phyloP scores from a whole-genome alignment of 2,329 filamentous ascomycete genomes.

The Pseudocercospora vitis region DNA sequence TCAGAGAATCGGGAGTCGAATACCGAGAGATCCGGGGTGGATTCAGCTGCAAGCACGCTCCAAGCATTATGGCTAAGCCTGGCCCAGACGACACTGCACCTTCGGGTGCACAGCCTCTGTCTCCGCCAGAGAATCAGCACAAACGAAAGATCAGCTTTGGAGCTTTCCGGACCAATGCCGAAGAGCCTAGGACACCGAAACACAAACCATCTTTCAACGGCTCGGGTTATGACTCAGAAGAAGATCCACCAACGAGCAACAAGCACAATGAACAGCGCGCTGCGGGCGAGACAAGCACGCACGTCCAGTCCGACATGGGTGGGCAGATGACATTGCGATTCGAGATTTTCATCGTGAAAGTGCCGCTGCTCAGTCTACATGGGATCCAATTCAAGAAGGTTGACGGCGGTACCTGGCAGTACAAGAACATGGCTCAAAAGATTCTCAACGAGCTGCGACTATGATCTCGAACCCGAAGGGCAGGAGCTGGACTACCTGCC shows the following conservation, averaged over 20 bases:
- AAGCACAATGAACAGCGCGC: conserved; percentile 38
- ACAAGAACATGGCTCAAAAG: conserved; percentile 96
- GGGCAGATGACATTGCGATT: conserved; percentile 83
- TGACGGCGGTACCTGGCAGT: conserved; percentile 94
- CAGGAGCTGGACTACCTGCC: conserved; percentile 6
- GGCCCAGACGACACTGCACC: conserved; percentile 39
- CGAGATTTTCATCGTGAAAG: conserved; percentile 97
- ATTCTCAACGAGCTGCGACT: conserved; percentile 84
- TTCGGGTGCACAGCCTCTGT: conserved; percentile 58
- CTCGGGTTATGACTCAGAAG: conserved; percentile 55
- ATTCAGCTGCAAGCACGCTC: conserved; percentile 83
- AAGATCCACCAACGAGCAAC: conserved; percentile 28
- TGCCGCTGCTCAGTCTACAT: conserved; percentile 86
- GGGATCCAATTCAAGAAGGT: conserved; percentile 98
- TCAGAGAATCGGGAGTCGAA: conserved; percentile 85
- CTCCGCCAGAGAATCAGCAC: conserved; percentile 56
- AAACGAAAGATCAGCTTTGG: conserved; percentile 82
- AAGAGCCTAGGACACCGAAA: conserved; percentile 57
- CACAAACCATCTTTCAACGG: conserved; percentile 73
- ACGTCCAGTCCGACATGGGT: conserved; percentile 86
- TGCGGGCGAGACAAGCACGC: conserved; percentile 85
- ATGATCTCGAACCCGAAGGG: conserved; percentile 41
- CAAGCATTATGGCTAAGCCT: conserved; percentile 83
- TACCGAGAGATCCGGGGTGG: conserved; percentile 91
- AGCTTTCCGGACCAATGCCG: conserved; percentile 64